Percentiles rank a stretch among this genome's conserved stretches.
Conservation (phyloP, 2,329 filamentous ascomycete genomes). For the Talaromyces rugulosus region DNA sequence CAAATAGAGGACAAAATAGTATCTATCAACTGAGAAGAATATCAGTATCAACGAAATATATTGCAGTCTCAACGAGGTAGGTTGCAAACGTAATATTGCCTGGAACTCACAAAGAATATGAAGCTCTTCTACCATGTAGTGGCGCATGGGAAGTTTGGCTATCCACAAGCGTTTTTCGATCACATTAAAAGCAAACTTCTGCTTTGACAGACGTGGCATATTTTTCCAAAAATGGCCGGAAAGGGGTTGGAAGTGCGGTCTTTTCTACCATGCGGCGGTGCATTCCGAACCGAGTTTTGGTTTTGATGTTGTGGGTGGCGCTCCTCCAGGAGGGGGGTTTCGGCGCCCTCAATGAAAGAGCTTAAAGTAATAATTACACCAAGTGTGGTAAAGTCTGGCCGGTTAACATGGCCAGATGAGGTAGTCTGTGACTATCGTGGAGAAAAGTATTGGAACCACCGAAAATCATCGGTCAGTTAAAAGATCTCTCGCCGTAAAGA, state of each 20-base stretch:
- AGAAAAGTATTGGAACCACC: no score
- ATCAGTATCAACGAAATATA: conserved; percentile 73
- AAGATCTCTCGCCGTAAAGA: no score
- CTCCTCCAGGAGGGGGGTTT: no score
- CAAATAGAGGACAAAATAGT: conserved; percentile 78
- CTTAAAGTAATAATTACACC: no score
- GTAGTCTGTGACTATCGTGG: no score
- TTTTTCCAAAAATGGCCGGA: conserved; percentile 67
- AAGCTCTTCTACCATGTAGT: conserved; percentile 82
- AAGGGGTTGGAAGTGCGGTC: conserved; percentile 73
- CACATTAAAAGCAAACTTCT: conserved; percentile 99
- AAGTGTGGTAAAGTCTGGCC: no score
- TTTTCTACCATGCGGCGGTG: no score
- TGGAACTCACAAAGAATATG: conserved; percentile 71
- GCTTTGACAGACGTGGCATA: conserved; percentile 73
- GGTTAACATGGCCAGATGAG: no score
- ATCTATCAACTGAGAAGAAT: conserved; percentile 74
- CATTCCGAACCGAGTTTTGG: no score
- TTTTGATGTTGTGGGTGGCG: no score
- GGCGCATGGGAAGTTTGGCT: conserved; percentile 68
- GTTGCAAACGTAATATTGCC: conserved; percentile 89
- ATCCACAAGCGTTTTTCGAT: conserved; percentile 95
- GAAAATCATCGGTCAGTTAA: no score
- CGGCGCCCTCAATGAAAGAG: no score
- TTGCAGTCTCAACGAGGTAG: conserved; percentile 94